Evolutionary conservation across 768 basidiomycete species (phyloP), one percentile per base, ranked within the genome.

Genomic region (Daedalea quercina): DNA sequence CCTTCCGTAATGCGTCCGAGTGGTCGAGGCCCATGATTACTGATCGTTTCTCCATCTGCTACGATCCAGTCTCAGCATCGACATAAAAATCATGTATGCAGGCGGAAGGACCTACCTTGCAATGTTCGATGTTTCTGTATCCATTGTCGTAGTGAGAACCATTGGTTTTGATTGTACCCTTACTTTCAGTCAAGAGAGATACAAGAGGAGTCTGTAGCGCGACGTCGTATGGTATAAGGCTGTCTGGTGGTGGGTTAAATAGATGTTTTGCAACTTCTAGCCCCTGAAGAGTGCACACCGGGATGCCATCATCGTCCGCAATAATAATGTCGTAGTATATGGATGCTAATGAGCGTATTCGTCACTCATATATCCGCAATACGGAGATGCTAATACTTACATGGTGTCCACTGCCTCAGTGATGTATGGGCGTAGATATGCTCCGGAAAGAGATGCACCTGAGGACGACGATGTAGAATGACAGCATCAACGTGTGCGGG

Each of bases 361-460:
- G 46, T 47, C 17, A 33, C 15, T 33, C 11, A 13, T 24, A n/a
- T 3, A 47, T 28, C 19, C 4, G 7, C 22, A 47, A 6, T 8
- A 9, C 7, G 20, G 13, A 47, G 11, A 6, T n/a, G 24, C 6
- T 20, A 28, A n/a, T 40, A 9, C 55, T 19, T 53, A 64, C 64
- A 46, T 2, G 70, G 71, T 4, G 57, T 51, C 70, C 70, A 73
- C 2, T 51, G 37, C 26, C 47, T 50, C 31, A 67, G 54, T 11
- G 57, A 49, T 1, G 45, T 49, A 34, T 70, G 61, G 1, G 63
- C 57, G 42, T 63, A 70, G 1, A 69, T 24, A 33, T 22, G 47
- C 11, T 48, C 31, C 12, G 61, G 60, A 35, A 65, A 46, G 1
- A 34, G 33, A 23, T 52, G 40, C 6, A 58, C 54, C 33, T 60